Base-by-base conservation (phyloP, 495 filamentous ascomycete genomes). In the Podospora comata region DNA sequence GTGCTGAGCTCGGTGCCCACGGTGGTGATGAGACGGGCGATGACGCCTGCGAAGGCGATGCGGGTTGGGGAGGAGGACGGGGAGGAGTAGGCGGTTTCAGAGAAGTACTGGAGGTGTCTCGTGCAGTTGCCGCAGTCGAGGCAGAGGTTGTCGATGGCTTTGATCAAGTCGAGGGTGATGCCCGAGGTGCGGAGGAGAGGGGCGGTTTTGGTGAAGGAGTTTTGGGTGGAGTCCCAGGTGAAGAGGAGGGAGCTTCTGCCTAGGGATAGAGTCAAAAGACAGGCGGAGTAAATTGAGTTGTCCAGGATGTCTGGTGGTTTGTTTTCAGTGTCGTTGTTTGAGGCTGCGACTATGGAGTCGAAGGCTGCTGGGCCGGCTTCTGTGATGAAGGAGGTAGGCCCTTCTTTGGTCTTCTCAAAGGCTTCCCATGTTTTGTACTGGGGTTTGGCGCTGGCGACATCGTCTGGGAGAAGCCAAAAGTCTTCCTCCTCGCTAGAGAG, bases 211-310 rank as follows among this genome's bases (percentile, higher is more conserved):
- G 78, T 77, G 71, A 97, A 97, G 7, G 77, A 76, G 63, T 77
- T 77, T 34, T 82, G 85, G 27, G 80, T 74, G 32, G 82, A 73
- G 65, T 92, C 82, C 81, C 89, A 97, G 1, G 75, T 75, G 76
- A 96, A 97, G 60, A 97, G 85, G 11, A 90, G 77, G 0, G 94
- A 97, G 62, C 87, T 89, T 78, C 92, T 86, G 5, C 95, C 95
- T 2, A 97, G 82, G 0, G 89, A 91, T 11, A 97, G 84, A 62
- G 87, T 85, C 48, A 92, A 76, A 20, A 97, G 78, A 26, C 87
- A 89, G 60, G 85, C 74, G 44, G 89, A 74, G 70, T 92, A 88
- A 2, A 84, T 68, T 56, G 82, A 79, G 19, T 82, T 71, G 44
- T 77, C 78, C 18, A 85, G 68, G 13, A 84, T 68, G 30, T 77